A percentile compares a stretch with the other conserved stretches of the same genome.
Conservation (phyloP, 495 filamentous ascomycete genomes). For the Aspergillus cristatus region DNA sequence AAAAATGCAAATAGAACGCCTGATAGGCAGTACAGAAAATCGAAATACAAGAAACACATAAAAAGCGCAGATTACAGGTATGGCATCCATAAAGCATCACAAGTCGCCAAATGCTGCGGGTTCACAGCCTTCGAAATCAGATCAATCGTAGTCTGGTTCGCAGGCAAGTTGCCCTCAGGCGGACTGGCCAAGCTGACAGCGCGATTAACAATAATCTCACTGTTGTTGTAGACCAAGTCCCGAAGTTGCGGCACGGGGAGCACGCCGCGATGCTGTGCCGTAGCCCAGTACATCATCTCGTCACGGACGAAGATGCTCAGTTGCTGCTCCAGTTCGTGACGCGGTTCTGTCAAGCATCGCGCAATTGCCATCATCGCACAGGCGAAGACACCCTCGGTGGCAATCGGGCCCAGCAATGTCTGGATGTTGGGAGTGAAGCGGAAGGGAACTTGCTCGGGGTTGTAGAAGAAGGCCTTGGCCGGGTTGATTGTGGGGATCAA, state of each 20-base stretch:
- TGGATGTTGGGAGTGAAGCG: constrained; percentile 94
- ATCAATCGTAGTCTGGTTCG: constrained; percentile 94
- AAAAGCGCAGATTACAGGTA: constrained; percentile 54
- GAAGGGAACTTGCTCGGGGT: constrained; percentile 91
- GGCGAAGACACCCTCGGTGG: constrained; percentile 89
- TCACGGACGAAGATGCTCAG: constrained; percentile 90
- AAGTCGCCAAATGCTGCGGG: constrained; percentile 70
- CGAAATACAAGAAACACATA: too few relatives aligned
- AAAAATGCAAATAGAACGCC: constrained; percentile 12
- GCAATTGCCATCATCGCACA: constrained; percentile 92
- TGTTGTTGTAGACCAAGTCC: constrained; percentile 80
- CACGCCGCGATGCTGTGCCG: constrained; percentile 59
- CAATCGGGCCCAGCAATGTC: constrained; percentile 87
- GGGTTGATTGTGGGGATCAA: constrained; percentile 76
- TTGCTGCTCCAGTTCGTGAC: constrained; percentile 81
- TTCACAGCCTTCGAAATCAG: constrained; percentile 76
- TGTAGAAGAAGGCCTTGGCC: constrained; percentile 79
- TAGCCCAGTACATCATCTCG: constrained; percentile 97
- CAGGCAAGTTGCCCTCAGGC: constrained; percentile 63
- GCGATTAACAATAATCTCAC: constrained; percentile 81
- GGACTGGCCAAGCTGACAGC: constrained; percentile 68
- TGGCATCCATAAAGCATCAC: constrained; percentile 95
- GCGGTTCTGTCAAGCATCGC: constrained; percentile 87
- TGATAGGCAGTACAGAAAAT: constrained; percentile 8
- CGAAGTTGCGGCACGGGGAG: constrained; percentile 65